These are phyloP conservation scores for Gossypioides kirkii DNA, from an alignment of 345 rosid genomes.

Conservation along the genomic window DNA sequence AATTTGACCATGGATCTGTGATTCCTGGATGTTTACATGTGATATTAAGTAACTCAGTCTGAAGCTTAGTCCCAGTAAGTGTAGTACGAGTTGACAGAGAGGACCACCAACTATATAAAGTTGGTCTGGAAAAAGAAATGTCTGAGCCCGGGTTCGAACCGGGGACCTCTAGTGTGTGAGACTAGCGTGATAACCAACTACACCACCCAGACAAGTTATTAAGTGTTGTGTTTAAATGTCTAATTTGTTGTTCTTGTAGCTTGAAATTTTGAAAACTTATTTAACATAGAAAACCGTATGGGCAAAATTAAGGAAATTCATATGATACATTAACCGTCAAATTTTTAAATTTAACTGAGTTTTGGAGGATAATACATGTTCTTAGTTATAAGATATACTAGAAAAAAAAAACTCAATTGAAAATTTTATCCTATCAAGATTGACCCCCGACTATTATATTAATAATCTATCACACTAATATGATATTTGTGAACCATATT, in stretches of 20 bases:
- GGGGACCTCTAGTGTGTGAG: conserved; percentile 73
- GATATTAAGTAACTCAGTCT: not conserved
- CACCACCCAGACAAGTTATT: conserved; percentile 55
- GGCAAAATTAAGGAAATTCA: not conserved
- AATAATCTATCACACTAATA: too few species aligned
- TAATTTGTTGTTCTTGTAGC: too few species aligned
- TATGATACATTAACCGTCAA: too few species aligned
- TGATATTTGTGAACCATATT: not conserved
- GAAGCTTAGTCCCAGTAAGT: not conserved
- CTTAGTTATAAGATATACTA: too few species aligned
- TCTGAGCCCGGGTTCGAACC: conserved; percentile 66
- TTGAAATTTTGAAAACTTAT: too few species aligned
- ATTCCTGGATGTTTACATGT: not conserved
- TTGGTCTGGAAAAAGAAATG: not conserved
- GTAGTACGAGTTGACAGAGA: not conserved
- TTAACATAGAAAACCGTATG: not conserved
- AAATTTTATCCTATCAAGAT: too few species aligned
- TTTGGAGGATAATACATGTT: not conserved
- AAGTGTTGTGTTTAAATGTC: rapidly evolving
- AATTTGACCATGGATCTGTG: not conserved
- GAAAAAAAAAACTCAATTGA: too few species aligned
- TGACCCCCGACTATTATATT: too few species aligned
- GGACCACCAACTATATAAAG: not conserved
- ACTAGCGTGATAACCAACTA: conserved; percentile 73
- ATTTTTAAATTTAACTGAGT: not conserved